Evolutionary conservation across 805 yeast genomes (phyloP), one percentile per base, ranked within the genome.

Genomic region (Metschnikowia anglica): DNA sequence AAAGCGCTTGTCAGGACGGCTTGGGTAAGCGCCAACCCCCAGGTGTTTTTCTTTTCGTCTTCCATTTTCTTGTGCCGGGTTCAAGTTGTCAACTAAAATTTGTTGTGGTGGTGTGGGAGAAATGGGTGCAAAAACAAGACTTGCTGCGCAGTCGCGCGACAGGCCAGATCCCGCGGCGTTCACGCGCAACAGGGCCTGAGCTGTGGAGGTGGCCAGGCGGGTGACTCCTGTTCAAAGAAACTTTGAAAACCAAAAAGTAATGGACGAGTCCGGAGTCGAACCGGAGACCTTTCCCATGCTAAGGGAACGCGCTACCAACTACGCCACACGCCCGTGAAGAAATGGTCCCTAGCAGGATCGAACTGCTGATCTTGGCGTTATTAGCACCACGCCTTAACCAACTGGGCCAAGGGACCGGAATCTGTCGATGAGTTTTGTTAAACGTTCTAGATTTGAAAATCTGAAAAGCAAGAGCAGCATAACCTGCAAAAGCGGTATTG

Each of bases 311-410:
- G 54, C 54, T 51, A 51, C 54, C 54, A 51, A 51, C 54, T 51
- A 36, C 54, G 54, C 54, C 54, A 51, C 48, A 51, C 52, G 54
- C 54, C 54, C 54, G 24, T 25, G 10, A 9, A 27, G 36, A 55
- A 65, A 59, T 81, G 87, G 80, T 81, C 85, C 85, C 85, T 81
- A 79, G 85, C 87, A 78, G 87, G 86, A 80, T 81, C 87, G 87
- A 81, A 81, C 87, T 78, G 87, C 85, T 79, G 87, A 81, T 80
- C 87, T 71, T 58, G 74, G 74, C 73, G 74, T 70, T 70, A 70
- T 70, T 70, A 70, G 74, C 75, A 69, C 75, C 74, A 59, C 74
- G 74, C 74, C 74, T 66, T 70, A 68, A 70, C 75, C 74, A 70
- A 70, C 75, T 70, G 70, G 75, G 75, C 75, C 74, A 70, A 70